Conservation (phyloP, 1,284 basidiomycete genomes). For the Ceratorhiza oryzae-sativae region DNA sequence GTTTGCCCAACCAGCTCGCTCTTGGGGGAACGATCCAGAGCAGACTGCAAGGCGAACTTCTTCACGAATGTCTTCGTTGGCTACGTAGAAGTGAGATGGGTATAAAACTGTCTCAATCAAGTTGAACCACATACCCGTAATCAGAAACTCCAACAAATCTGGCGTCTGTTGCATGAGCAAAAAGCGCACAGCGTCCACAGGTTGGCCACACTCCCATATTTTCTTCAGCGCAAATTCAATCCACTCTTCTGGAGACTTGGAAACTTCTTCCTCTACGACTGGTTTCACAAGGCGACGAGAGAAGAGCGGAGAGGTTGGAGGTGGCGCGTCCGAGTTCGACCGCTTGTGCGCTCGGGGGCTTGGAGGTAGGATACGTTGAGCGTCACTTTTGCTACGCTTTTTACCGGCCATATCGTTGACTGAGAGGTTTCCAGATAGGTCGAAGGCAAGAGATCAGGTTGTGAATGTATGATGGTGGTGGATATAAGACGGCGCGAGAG, state of each 20-base stretch:
- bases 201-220: neutral
- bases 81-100: neutral
- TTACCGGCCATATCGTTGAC: neutral
- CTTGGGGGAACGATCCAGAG: neutral
- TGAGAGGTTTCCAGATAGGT: neutral
- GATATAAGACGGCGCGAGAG: neutral
- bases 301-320: neutral
- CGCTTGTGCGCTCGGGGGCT: neutral
- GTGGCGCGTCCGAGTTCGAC: neutral
- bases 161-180: neutral
- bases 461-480: neutral
- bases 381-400: slow-evolving; percentile 5
- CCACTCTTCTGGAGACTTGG: slow-evolving; percentile 58
- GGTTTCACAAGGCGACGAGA: neutral
- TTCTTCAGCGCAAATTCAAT: slow-evolving; percentile 46
- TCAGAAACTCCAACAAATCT: slow-evolving; percentile 19
- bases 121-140: neutral
- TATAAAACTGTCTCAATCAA: no score
- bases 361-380: neutral
- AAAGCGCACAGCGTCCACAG: neutral
- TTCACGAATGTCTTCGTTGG: slow-evolving; percentile 13
- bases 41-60: neutral
- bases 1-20: neutral
- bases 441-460: no score
- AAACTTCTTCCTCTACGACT: neutral